phyloP scores from a whole-genome alignment of 1,139 yeast species.

The Nakaseomyces delphensis region DNA sequence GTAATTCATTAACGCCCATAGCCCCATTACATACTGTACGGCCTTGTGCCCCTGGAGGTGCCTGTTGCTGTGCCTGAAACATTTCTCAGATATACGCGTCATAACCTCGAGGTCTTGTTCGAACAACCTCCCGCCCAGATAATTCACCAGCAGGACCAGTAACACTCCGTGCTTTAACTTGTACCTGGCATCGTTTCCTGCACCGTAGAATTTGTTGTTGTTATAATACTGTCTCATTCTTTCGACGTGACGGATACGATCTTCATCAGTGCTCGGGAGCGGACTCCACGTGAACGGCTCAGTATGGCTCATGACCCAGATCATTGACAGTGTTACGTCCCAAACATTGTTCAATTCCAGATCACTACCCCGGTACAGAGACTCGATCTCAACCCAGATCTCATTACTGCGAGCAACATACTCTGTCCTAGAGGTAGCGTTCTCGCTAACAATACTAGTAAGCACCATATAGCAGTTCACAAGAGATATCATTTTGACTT shows the following conservation, averaged over 20 bases:
- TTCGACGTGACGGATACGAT: constrained; percentile 16
- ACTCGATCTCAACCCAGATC: constrained; percentile 19
- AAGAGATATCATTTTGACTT: constrained; percentile 21
- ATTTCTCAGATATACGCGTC: constrained; percentile 21
- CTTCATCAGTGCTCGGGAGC: constrained; percentile 22
- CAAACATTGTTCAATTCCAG: constrained; percentile 19
- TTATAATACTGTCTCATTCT: constrained; percentile 20
- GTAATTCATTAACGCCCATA: constrained; percentile 29
- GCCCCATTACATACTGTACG: constrained; percentile 23
- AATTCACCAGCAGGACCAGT: constrained; percentile 24
- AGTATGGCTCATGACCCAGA: constrained; percentile 27
- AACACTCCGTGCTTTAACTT: constrained; percentile 24
- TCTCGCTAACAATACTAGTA: constrained; percentile 13
- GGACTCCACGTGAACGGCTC: constrained; percentile 28
- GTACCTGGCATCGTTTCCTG: constrained; percentile 6
- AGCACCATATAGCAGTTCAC: constrained; percentile 17
- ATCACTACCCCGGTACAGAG: constrained; percentile 12
- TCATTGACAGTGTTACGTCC: constrained; percentile 24
- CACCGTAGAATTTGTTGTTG: constrained; percentile 15
- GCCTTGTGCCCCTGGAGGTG: constrained; percentile 11
- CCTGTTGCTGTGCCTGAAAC: constrained; percentile 24
- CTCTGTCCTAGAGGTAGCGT: constrained; percentile 8
- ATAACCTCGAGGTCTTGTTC: constrained; percentile 26
- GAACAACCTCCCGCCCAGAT: constrained; percentile 26
- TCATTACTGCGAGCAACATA: constrained; percentile 12